phyloP scores from a whole-genome alignment of 768 basidiomycete genomes.

The Boletus eberwhitei region DNA sequence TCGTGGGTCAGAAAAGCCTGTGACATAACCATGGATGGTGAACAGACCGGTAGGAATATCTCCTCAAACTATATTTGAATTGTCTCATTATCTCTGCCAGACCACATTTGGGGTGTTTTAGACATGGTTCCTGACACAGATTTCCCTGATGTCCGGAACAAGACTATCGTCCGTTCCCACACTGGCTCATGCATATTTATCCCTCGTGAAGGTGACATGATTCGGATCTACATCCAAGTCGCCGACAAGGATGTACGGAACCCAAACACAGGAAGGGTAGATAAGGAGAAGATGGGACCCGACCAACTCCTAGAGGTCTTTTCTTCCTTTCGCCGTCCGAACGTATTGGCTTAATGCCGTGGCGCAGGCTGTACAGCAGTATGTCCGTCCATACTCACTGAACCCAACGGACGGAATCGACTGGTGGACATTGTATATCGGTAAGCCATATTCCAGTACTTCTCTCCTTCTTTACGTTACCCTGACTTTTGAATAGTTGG shows the following conservation, averaged over 20 bases:
- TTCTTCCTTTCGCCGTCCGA: background rate
- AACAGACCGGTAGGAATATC: conserved; percentile 45
- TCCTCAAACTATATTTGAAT: background rate
- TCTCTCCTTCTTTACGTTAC: background rate
- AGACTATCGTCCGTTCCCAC: conserved; percentile 46
- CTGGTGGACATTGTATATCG: conserved; percentile 53
- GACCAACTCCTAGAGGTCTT: conserved; percentile 38
- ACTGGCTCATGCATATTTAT: conserved; percentile 50
- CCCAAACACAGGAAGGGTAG: conserved; percentile 38
- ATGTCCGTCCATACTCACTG: conserved; percentile 40
- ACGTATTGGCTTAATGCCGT: background rate
- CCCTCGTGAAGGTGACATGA: conserved; percentile 46
- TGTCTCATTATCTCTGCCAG: conserved; percentile 16
- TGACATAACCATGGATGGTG: conserved; percentile 71
- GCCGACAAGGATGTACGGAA: conserved; percentile 38
- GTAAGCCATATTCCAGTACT: conserved; percentile 25
- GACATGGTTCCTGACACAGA: conserved; percentile 47
- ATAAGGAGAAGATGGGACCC: conserved; percentile 37
- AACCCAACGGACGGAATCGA: conserved; percentile 31
- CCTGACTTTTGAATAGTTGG: conserved; percentile 37
- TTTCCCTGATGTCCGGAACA: conserved; percentile 53
- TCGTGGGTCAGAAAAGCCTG: conserved; percentile 76
- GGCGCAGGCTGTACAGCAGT: conserved; percentile 36
- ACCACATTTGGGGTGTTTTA: conserved; percentile 43
- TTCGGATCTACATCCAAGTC: conserved; percentile 53